phyloP scores from a whole-genome alignment of 306 rosid genomes.

The Quercus robur region DNA sequence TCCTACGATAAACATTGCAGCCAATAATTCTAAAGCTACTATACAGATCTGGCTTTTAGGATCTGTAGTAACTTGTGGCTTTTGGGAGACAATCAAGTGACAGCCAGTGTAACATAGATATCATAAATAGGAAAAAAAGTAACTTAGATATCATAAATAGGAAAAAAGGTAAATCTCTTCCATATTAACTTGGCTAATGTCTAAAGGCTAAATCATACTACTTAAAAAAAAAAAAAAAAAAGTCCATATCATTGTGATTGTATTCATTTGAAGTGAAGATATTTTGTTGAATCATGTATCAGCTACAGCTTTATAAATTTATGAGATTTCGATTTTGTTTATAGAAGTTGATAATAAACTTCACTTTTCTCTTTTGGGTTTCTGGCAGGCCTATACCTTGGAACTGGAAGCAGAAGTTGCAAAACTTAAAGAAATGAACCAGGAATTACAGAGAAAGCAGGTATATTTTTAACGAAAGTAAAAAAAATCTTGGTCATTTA shows the following conservation, averaged over 20 bases:
- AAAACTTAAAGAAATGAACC: conserved; percentile 68
- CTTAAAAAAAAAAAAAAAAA: too few relatives aligned
- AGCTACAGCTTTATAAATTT: background rate
- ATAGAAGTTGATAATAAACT: background rate
- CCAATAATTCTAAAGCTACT: too few relatives aligned
- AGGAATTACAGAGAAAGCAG: conserved; percentile 75
- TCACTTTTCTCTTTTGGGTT: background rate
- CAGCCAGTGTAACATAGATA: too few relatives aligned
- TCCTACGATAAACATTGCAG: too few relatives aligned
- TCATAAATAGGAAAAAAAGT: too few relatives aligned
- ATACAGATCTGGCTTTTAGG: too few relatives aligned
- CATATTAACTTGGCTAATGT: background rate
- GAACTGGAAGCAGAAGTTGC: conserved; percentile 90
- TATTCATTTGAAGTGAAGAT: background rate
- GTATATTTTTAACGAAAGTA: conserved; percentile 22
- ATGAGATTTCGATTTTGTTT: background rate
- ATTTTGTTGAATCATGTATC: background rate
- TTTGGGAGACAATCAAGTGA: too few relatives aligned
- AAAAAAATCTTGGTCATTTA: background rate
- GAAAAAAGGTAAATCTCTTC: too few relatives aligned
- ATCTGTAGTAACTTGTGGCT: too few relatives aligned
- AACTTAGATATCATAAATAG: too few relatives aligned
- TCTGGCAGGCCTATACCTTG: conserved; percentile 81
- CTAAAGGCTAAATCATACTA: background rate
- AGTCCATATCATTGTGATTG: background rate